Base-by-base conservation (phyloP, 805 yeast species). In the Candida coquimbonensis region DNA sequence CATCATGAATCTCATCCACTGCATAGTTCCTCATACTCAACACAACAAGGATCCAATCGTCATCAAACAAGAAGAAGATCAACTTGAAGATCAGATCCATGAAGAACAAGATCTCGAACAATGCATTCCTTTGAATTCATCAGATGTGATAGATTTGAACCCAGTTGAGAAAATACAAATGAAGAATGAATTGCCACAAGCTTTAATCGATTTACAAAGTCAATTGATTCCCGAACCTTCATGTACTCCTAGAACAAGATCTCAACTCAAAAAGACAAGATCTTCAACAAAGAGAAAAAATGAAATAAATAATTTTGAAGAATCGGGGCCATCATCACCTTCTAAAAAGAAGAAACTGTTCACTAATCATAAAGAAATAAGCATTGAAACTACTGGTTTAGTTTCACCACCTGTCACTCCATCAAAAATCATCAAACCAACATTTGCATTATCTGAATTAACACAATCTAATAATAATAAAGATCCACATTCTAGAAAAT, bases 321-420 rank as follows among this genome's bases (percentile, higher is more conserved):
- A 14, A 11, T 12, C 25, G 39, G 34, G 11, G 38, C 24, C 6
- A 5, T 19, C 6, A 34, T 27, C 39, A 19, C 44, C 43, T 21
- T 19, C 31, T 4, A 45, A 39, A 34, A 49, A 43, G 35, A 49
- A 29, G 27, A 47, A 19, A 13, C 25, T 44, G n/a, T 40, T 43
- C 14, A 38, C 44, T n/a, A 16, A 36, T 13, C 11, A 21, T 21
- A 21, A 29, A 2, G 5, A 29, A 9, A 11, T 29, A 11, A 6
- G 13, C 13, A 5, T 38, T 9, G 17, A 14, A 8, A n/a, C 36
- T 29, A 26, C 40, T 29, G 48, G 48, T 14, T 40, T 45, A 26
- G 41, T 25, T 17, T 26, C 52, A 37, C 48, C 52, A n/a, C 49
- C 49, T 9, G 25, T 35, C 7, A 47, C 49, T 9, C 50, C 53